Percentiles rank a stretch among this genome's conserved stretches.
These are phyloP conservation scores for Beauveria caledonica DNA, from an alignment of 2,329 filamentous ascomycete species.

Conservation along the genomic window DNA sequence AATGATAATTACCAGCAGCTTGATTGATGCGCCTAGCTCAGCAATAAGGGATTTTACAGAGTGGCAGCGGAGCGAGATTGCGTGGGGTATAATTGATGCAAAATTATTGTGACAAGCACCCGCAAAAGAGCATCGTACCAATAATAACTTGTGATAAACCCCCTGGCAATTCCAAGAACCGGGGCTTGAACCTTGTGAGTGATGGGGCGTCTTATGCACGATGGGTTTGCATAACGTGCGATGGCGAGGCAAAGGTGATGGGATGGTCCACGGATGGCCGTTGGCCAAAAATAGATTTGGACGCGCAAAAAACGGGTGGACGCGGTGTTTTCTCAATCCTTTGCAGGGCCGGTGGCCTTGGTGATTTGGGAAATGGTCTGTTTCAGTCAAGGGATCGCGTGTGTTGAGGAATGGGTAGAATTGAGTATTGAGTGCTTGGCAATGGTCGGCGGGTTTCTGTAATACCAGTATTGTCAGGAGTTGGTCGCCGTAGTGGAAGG, in stretches of 20 bases:
- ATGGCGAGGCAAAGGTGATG: not conserved
- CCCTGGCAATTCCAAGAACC: not conserved
- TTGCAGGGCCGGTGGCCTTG: not conserved
- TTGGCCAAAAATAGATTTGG: not conserved
- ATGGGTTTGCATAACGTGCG: not conserved
- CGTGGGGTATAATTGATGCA: constrained; percentile 9
- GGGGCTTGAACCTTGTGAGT: not conserved
- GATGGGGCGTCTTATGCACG: not conserved
- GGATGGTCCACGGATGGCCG: not conserved
- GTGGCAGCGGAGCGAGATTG: not conserved
- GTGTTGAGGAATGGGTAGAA: not conserved
- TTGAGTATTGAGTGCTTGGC: not conserved
- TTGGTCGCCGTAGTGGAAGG: no score
- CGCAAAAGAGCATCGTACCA: not conserved
- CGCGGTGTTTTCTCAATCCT: not conserved
- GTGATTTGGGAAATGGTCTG: not conserved
- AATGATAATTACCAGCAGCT: not conserved
- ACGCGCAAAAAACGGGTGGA: not conserved
- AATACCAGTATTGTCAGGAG: no score
- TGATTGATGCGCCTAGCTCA: not conserved
- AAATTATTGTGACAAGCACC: not conserved
- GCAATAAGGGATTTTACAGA: constrained; percentile 2
- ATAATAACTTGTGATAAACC: not conserved
- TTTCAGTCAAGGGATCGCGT: not conserved
- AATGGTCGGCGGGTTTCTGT: not conserved